A percentile compares a stretch with the other conserved stretches of the same genome.
phyloP scores from a whole-genome alignment of 2,329 filamentous ascomycete species.

The Arthroderma uncinatum region DNA sequence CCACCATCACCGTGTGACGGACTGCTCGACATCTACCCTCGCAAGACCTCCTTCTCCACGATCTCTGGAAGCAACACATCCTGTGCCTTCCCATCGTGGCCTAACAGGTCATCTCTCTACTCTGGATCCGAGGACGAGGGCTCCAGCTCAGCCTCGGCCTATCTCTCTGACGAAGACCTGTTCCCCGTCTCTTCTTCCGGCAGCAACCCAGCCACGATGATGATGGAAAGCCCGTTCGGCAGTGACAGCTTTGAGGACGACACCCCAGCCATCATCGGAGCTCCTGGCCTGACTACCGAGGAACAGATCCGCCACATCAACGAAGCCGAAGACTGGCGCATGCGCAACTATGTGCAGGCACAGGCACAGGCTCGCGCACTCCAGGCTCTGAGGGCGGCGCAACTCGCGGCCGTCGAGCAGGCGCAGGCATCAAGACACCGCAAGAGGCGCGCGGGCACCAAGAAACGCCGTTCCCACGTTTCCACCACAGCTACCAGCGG shows the following conservation, averaged over 20 bases:
- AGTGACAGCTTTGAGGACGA: background rate
- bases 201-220: conserved; percentile 11
- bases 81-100: conserved; percentile 37
- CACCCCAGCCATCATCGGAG: conserved; percentile 17
- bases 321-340: conserved; percentile 25
- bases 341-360: conserved; percentile 31
- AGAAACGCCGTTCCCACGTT: conserved; percentile 17
- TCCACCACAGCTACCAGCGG: conserved; percentile 8
- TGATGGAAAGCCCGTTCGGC: background rate
- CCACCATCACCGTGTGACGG: conserved; percentile 30
- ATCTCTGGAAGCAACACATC: conserved; percentile 30
- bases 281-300: conserved; percentile 27
- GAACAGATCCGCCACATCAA: conserved; percentile 31
- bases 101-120: conserved; percentile 31
- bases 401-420: conserved; percentile 20
- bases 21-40: conserved; percentile 31
- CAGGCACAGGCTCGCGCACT: conserved; percentile 33
- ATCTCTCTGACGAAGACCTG: conserved; percentile 35
- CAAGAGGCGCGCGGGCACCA: conserved; percentile 16
- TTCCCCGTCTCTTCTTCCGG: conserved; percentile 24
- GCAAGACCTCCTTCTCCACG: conserved; percentile 33
- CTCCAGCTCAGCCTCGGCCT: conserved; percentile 23
- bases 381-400: conserved; percentile 28
- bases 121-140: conserved; percentile 22
- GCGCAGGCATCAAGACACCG: conserved; percentile 16